These are phyloP conservation scores for Pyropia yezoensis DNA, from an alignment of 23 red algal species.

Conservation along the genomic window DNA sequence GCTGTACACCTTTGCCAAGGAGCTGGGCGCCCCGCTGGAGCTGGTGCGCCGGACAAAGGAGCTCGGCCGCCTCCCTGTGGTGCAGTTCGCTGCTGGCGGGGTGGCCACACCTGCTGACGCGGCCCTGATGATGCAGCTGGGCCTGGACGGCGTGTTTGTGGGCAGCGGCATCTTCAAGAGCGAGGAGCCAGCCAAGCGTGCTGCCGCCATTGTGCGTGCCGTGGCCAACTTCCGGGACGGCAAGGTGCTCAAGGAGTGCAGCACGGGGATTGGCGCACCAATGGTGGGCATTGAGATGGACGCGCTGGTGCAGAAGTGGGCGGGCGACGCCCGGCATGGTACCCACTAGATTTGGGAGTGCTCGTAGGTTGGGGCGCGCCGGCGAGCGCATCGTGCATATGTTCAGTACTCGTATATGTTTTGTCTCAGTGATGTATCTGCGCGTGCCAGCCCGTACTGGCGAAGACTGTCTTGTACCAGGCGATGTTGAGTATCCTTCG, in stretches of 20 bases:
- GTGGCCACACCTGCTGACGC: constrained; percentile 97
- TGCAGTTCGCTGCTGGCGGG: constrained; percentile 97
- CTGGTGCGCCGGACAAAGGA: constrained; percentile 83
- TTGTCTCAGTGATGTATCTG: too few relatives aligned
- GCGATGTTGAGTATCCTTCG: too few relatives aligned
- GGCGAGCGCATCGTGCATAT: too few relatives aligned
- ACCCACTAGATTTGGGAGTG: constrained; percentile 13
- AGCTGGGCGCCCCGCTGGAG: constrained; percentile 80
- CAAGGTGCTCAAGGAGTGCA: constrained; percentile 67
- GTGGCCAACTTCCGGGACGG: constrained; percentile 89
- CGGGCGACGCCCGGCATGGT: constrained; percentile 81
- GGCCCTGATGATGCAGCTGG: constrained; percentile 98
- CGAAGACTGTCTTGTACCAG: too few relatives aligned
- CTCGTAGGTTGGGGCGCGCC: too few relatives aligned
- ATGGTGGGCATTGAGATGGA: constrained; percentile 99
- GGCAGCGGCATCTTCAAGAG: constrained; percentile 99
- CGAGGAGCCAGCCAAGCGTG: constrained; percentile 69
- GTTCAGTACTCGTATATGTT: too few relatives aligned
- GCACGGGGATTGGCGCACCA: constrained; percentile 70
- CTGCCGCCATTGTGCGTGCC: constrained; percentile 94
- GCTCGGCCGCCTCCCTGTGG: constrained; percentile 84
- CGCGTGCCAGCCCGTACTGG: too few relatives aligned
- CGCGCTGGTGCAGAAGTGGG: constrained; percentile 88
- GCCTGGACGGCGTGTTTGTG: constrained; percentile 99
- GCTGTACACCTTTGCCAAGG: constrained; percentile 94